These are phyloP conservation scores for Talaromyces sp. DNA, from an alignment of 2,329 filamentous ascomycete species.

Conservation along the genomic window DNA sequence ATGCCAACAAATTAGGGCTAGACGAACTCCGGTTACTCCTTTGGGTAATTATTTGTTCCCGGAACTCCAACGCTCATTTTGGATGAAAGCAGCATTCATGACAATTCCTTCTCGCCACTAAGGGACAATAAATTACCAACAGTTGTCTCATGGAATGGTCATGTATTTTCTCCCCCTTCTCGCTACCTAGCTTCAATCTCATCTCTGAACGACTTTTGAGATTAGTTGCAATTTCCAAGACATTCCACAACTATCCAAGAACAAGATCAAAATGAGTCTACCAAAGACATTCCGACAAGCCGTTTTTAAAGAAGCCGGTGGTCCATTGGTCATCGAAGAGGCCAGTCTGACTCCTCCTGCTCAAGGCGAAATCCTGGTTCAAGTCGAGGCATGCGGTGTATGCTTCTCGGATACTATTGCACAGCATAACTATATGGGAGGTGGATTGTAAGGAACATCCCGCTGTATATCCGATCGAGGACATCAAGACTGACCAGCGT, in stretches of 20 bases:
- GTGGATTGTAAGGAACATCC: conserved; percentile 42
- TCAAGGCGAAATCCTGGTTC: conserved; percentile 60
- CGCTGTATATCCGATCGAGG: neutral
- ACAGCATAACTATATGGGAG: conserved; percentile 48
- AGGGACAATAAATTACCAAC: too few species aligned
- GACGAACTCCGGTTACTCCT: conserved; percentile 6
- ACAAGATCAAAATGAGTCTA: conserved; percentile 29
- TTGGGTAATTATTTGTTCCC: conserved; percentile 1
- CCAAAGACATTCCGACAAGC: conserved; percentile 65
- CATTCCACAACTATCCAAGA: neutral
- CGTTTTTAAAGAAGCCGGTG: conserved; percentile 51
- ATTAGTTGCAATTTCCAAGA: neutral
- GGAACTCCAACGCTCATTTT: neutral
- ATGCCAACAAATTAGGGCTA: neutral
- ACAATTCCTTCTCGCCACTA: too few species aligned
- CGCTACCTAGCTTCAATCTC: neutral
- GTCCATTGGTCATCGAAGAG: conserved; percentile 55
- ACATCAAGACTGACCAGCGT: neutral
- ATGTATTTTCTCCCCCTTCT: too few species aligned
- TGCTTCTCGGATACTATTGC: conserved; percentile 59
- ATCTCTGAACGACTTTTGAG: neutral
- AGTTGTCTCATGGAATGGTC: too few species aligned
- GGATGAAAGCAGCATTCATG: too few species aligned
- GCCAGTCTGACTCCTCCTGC: conserved; percentile 54
- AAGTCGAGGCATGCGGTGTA: conserved; percentile 66